Conservation (phyloP, 768 basidiomycete genomes). For the Hygrocybe coccinea region DNA sequence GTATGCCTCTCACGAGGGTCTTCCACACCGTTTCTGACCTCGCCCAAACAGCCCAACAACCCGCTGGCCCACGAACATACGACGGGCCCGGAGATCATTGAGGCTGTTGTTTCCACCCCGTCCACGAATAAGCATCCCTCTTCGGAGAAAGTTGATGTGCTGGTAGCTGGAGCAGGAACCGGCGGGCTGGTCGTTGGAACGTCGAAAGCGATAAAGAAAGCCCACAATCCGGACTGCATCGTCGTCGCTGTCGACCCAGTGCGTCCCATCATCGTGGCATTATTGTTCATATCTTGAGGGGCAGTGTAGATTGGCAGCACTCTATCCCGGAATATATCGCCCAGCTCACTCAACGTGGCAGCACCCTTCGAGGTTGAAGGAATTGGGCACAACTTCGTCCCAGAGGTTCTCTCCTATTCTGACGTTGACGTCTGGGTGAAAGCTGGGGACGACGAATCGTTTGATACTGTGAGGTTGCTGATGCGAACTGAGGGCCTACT, state of each 20-base stretch:
- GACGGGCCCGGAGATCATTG: constrained; percentile 90
- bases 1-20: too few relatives aligned
- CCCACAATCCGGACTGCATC: constrained; percentile 64
- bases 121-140: constrained; percentile 55
- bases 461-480: constrained; percentile 63
- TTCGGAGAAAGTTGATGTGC: constrained; percentile 70
- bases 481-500: constrained; percentile 86
- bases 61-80: constrained; percentile 86
- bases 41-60: constrained; percentile 76
- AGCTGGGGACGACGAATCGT: constrained; percentile 75
- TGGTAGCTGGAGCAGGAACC: constrained; percentile 87
- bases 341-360: constrained; percentile 54
- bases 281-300: constrained; percentile 3
- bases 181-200: constrained; percentile 91
- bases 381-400: constrained; percentile 92
- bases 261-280: too few relatives aligned
- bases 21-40: too few relatives aligned
- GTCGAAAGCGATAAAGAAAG: constrained; percentile 72
- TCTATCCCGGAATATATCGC: constrained; percentile 62
- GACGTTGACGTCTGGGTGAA: constrained; percentile 80
- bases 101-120: constrained; percentile 63
- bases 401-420: constrained; percentile 71
- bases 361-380: constrained; percentile 79
- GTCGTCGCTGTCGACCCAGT: constrained; percentile 97
- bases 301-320: constrained; percentile 72